phyloP scores from a whole-genome alignment of 352 stramenopile genomes.

The Pythium brassicae region DNA sequence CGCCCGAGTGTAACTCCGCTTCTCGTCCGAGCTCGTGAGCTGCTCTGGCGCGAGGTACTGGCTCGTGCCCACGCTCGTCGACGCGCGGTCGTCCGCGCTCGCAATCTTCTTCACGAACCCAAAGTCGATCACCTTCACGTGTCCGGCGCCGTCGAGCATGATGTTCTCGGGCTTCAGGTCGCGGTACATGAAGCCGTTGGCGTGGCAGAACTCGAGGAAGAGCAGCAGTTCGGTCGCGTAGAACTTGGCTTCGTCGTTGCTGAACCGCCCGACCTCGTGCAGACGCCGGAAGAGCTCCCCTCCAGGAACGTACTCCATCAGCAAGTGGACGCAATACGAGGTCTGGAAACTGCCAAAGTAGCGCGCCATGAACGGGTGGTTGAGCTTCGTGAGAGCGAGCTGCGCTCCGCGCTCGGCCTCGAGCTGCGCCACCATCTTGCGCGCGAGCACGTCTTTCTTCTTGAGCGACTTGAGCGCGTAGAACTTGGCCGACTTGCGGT shows the following conservation, averaged over 20 bases:
- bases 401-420: slow-evolving; percentile 51
- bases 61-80: slow-evolving; percentile 54
- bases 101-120: slow-evolving; percentile 51
- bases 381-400: slow-evolving; percentile 27
- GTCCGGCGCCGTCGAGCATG: slow-evolving; percentile 62
- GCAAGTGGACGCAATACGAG: slow-evolving; percentile 51
- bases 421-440: slow-evolving; percentile 56
- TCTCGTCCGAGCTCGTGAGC: slow-evolving; percentile 50
- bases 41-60: slow-evolving; percentile 76
- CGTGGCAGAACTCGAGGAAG: slow-evolving; percentile 53
- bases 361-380: slow-evolving; percentile 40
- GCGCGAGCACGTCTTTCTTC: slow-evolving; percentile 52
- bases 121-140: slow-evolving; percentile 71
- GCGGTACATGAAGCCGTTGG: slow-evolving; percentile 69
- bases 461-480: slow-evolving; percentile 76
- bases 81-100: slow-evolving; percentile 32
- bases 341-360: slow-evolving; percentile 70
- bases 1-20: slow-evolving; percentile 59
- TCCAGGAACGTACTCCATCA: slow-evolving; percentile 65
- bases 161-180: slow-evolving; percentile 92
- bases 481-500: slow-evolving; percentile 52
- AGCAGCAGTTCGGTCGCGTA: slow-evolving; percentile 63
- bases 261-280: slow-evolving; percentile 44
- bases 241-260: slow-evolving; percentile 72
- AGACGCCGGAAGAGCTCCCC: slow-evolving; percentile 64